These are phyloP conservation scores for Graphilbum fragrans DNA, from an alignment of 2,329 filamentous ascomycete genomes.

Conservation along the genomic window DNA sequence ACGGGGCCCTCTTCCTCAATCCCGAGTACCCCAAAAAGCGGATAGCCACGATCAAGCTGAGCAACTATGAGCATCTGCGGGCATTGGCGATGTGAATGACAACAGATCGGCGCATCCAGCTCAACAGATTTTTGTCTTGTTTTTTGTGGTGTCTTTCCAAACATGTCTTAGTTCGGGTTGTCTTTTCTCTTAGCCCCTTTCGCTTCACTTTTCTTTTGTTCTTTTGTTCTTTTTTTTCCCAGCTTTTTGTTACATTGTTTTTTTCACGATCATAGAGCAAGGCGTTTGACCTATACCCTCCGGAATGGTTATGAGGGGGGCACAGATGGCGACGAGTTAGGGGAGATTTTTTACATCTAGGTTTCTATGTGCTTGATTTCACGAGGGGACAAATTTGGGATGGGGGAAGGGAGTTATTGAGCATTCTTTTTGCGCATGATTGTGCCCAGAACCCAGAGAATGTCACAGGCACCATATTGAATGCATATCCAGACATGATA, in stretches of 20 bases:
- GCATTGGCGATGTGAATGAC: slow-evolving; percentile 13
- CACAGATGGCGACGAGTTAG: no score
- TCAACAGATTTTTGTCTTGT: no score
- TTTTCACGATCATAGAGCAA: slow-evolving; percentile 1
- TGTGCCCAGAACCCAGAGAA: no score
- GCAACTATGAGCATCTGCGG: slow-evolving; percentile 42
- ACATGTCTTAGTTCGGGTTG: background rate
- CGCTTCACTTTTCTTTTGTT: background rate
- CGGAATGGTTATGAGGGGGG: background rate
- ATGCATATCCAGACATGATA: no score
- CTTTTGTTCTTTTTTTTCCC: background rate
- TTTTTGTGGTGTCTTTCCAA: background rate
- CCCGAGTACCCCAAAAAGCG: slow-evolving; percentile 41
- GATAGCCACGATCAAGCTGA: slow-evolving; percentile 42
- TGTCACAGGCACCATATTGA: no score
- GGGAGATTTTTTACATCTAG: no score
- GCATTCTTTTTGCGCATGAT: no score
- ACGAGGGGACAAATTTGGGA: no score
- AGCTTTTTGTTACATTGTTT: background rate
- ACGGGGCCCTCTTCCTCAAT: slow-evolving; percentile 43
- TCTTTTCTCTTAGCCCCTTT: slow-evolving; percentile 1
- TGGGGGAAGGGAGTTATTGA: no score
- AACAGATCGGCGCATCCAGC: no score
- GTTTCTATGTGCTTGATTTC: no score
- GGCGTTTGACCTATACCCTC: background rate